A percentile compares a stretch with the other conserved stretches of the same genome.
Evolutionary conservation across 1,284 basidiomycete species (phyloP).

Genomic region (Uromyces viciae-fabae): DNA sequence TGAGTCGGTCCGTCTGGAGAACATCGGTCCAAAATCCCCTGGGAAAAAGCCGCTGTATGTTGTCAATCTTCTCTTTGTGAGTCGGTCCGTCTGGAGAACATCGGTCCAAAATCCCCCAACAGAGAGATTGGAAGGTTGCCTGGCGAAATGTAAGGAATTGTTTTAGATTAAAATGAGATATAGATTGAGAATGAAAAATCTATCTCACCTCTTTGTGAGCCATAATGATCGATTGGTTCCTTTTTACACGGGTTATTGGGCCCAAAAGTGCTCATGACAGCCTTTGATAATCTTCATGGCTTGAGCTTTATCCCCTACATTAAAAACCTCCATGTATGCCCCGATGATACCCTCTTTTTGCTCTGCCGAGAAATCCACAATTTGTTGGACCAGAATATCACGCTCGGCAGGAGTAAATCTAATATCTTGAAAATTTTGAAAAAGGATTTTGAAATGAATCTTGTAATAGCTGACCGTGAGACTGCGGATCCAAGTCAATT

Average conservation of each 20-base stretch:
- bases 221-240: neutral
- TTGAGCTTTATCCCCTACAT: neutral
- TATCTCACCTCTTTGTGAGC: constrained; percentile 1
- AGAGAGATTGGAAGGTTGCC: too few species aligned
- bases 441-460: neutral
- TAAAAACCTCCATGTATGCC: constrained; percentile 10
- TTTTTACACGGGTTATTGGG: neutral
- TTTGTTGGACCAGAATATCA: neutral
- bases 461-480: neutral
- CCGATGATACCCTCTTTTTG: neutral
- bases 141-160: neutral
- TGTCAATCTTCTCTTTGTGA: too few species aligned
- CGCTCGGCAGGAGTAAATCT: neutral
- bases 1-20: neutral
- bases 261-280: constrained; percentile 1
- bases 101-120: too few species aligned
- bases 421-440: neutral
- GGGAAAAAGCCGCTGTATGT: too few species aligned
- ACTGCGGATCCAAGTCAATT: constrained; percentile 11
- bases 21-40: neutral
- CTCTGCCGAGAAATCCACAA: constrained; percentile 1
- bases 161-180: neutral
- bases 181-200: too few species aligned
- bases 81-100: neutral
- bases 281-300: neutral